Conservation (phyloP, 2,329 filamentous ascomycete genomes). For the Metarhizium album region DNA sequence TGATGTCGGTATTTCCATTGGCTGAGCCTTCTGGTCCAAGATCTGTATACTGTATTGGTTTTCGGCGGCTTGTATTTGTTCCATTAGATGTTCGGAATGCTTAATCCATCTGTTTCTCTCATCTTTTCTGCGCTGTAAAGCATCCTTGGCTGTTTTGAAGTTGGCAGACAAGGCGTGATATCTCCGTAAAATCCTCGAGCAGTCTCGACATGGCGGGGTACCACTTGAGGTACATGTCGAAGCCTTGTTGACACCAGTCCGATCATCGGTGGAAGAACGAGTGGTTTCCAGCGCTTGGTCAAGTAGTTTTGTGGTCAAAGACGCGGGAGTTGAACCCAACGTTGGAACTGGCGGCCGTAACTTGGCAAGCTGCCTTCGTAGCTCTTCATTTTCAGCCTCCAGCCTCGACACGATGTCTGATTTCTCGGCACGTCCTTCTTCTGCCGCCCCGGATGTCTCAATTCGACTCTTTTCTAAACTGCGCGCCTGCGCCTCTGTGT, state of each 20-base stretch:
- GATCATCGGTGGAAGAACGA: not conserved
- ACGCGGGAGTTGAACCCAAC: not conserved
- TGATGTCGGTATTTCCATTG: conserved; percentile 3
- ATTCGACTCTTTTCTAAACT: not conserved
- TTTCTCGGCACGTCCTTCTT: not conserved
- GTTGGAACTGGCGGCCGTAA: not conserved
- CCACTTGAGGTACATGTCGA: not conserved
- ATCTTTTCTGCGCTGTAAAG: conserved; percentile 28
- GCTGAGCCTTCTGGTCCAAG: conserved; percentile 8
- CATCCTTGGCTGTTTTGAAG: conserved; percentile 29
- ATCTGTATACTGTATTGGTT: conserved; percentile 24
- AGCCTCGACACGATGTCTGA: conserved; percentile 22
- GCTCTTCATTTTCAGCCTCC: conserved; percentile 30
- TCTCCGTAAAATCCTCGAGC: conserved; percentile 26
- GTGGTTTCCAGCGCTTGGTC: not conserved
- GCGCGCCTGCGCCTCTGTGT: not conserved
- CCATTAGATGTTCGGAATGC: conserved; percentile 32
- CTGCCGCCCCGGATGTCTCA: not conserved
- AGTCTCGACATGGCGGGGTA: conserved; percentile 15
- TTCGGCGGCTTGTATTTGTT: conserved; percentile 32
- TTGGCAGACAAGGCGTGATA: conserved; percentile 29
- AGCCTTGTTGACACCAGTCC: not conserved
- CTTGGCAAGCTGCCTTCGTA: conserved; percentile 25
- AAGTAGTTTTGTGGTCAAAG: not conserved
- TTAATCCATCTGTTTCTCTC: conserved; percentile 34